phyloP scores from a whole-genome alignment of 2,329 filamentous ascomycete genomes.

The Cercospora citrullina region DNA sequence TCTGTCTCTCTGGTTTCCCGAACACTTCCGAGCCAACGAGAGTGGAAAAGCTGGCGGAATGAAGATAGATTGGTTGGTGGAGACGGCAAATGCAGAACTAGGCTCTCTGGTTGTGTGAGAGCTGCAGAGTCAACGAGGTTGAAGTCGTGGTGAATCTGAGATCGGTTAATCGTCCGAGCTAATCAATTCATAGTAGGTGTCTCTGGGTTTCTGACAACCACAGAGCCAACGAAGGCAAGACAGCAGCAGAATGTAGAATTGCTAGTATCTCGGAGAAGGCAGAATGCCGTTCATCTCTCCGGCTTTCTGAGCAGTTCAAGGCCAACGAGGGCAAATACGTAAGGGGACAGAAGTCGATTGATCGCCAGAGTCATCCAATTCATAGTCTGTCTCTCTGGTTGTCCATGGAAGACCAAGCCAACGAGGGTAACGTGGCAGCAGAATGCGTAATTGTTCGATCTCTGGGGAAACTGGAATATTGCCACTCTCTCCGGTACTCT shows the following conservation, averaged over 20 bases:
- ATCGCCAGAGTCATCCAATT: neutral
- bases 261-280: too few relatives aligned
- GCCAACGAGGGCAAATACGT: neutral
- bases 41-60: neutral
- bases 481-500: neutral
- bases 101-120: neutral
- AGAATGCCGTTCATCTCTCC: too few relatives aligned
- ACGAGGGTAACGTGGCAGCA: neutral
- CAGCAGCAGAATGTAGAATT: too few relatives aligned
- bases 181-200: neutral
- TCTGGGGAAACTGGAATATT: neutral
- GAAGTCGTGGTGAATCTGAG: neutral
- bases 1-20: neutral
- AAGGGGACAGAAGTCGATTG: neutral
- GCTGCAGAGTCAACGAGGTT: neutral
- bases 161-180: neutral
- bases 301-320: neutral
- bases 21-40: neutral
- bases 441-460: neutral
- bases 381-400: neutral
- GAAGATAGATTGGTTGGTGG: too few relatives aligned
- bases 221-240: neutral
- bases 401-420: too few relatives aligned
- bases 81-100: too few relatives aligned
- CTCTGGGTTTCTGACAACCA: neutral